Conservation (phyloP, 2,329 filamentous ascomycete genomes). For the Ophiostoma populinum region DNA sequence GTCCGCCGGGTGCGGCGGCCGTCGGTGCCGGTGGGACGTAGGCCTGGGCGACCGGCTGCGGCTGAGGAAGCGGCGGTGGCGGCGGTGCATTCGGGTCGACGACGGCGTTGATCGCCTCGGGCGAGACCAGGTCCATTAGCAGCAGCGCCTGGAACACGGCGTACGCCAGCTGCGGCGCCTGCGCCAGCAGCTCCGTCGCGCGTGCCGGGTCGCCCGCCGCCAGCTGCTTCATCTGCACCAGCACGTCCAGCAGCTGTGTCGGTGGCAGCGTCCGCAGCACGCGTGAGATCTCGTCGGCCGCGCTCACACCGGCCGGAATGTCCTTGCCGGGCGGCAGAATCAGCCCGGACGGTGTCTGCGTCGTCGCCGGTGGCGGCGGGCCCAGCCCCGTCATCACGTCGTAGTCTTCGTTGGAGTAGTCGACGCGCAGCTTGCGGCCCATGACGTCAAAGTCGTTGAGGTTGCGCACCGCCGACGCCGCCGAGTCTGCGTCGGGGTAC, state of each 20-base stretch:
- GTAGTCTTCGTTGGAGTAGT: slow-evolving; percentile 71
- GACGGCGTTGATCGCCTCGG: slow-evolving; percentile 63
- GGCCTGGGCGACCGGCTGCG: neutral
- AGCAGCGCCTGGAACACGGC: slow-evolving; percentile 90
- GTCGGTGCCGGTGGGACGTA: slow-evolving; percentile 19
- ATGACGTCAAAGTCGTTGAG: slow-evolving; percentile 91
- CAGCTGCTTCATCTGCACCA: slow-evolving; percentile 85
- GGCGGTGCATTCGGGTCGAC: slow-evolving; percentile 24
- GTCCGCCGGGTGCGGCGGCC: slow-evolving; percentile 17
- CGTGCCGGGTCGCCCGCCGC: slow-evolving; percentile 67
- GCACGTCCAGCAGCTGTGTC: slow-evolving; percentile 78
- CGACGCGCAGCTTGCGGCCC: slow-evolving; percentile 83
- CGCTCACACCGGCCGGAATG: slow-evolving; percentile 64
- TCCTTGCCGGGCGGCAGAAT: slow-evolving; percentile 62
- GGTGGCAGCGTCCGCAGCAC: slow-evolving; percentile 77
- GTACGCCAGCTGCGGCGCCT: slow-evolving; percentile 84
- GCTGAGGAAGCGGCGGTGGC: neutral
- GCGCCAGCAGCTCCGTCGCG: slow-evolving; percentile 69
- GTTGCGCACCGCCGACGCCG: slow-evolving; percentile 86
- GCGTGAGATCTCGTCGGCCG: slow-evolving; percentile 79
- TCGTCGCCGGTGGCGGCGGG: neutral
- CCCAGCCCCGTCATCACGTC: slow-evolving; percentile 2
- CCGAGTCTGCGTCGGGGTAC: slow-evolving; percentile 73
- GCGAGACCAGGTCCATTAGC: slow-evolving; percentile 82
- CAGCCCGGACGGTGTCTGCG: slow-evolving; percentile 32